Base-by-base conservation (phyloP, 805 yeast genomes). In the Novakomyces olei region DNA sequence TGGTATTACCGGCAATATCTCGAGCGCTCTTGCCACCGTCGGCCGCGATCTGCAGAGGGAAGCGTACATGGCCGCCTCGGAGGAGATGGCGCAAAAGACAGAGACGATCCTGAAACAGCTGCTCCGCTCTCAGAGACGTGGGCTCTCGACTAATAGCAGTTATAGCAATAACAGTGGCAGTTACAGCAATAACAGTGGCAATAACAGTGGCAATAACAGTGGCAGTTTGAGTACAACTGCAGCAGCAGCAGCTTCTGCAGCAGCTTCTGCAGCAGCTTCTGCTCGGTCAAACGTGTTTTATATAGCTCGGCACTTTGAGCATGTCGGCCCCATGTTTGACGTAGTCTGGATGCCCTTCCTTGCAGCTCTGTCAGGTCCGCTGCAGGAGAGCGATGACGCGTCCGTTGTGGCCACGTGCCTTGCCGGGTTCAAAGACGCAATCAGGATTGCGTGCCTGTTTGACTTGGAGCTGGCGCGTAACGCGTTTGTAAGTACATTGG, bases 271-370 rank as follows among this genome's bases (percentile, higher is more conserved):
- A 36, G 34, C 15, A 39, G 31, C 18, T 50, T 10, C 57, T 53
- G 33, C 63, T 59, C 28, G 54, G n/a, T n/a, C n/a, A n/a, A 59
- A 15, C 56, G 61, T 67, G 1, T 83, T 72, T 47, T 78, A 79
- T 50, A 68, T 72, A 14, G 95, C 95, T 0, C 67, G 81, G 2
- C 85, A 77, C 45, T 67, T 77, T 10, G 91, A 80, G 43, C 94
- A 85, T 48, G 92, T 85, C 10, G 74, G 67, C 48, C 83, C 95
- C 1, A 78, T 91, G 47, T 85, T 88, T 54, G 94, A 85, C 44
- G 79, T 79, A 12, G 57, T 77, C 28, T 88, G 99, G 99, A 83
- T 91, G 94, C 80, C 95, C 0, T 67, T 88, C 30, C 61, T 88
- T 41, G 96, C 96, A 5, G 95, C 92, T 1, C 60, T 88, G 32